These are phyloP conservation scores for Heliophila coronopifolia DNA, from an alignment of 441 rosid genomes.

Conservation along the genomic window DNA sequence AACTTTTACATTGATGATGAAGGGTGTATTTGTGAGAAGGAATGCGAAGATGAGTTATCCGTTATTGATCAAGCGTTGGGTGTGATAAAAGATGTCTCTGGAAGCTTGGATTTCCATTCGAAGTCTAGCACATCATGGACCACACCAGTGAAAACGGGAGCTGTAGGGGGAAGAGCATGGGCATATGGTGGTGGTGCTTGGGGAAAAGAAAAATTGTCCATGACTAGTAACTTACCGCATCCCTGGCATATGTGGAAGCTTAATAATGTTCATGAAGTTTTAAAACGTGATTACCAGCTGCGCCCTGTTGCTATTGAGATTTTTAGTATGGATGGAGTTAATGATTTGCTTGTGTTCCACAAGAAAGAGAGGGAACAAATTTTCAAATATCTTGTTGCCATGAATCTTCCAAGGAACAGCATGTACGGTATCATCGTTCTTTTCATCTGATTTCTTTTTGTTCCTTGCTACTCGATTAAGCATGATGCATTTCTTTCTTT, in stretches of 20 bases:
- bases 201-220: conserved; percentile 94
- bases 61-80: conserved; percentile 99
- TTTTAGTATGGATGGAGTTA: conserved; percentile 99
- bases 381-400: conserved; percentile 87
- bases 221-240: conserved; percentile 83
- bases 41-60: conserved; percentile 94
- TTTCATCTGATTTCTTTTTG: conserved; percentile 16
- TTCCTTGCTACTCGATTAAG: conserved; percentile 10
- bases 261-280: conserved; percentile 87
- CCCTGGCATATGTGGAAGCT: conserved; percentile 99
- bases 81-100: conserved; percentile 76
- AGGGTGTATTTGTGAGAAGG: conserved; percentile 95
- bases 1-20: conserved; percentile 83
- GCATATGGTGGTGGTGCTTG: conserved; percentile 99
- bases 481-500: conserved; percentile 7
- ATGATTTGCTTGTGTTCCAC: conserved; percentile 97
- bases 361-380: conserved; percentile 99
- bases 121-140: conserved; percentile 81
- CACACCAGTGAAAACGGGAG: conserved; percentile 50
- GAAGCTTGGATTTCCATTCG: conserved; percentile 80
- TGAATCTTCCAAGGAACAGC: conserved; percentile 99
- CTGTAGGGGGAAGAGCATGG: conserved; percentile 97
- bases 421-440: conserved; percentile 52
- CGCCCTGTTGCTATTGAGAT: conserved; percentile 99
- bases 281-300: conserved; percentile 99